phyloP scores from a whole-genome alignment of 768 basidiomycete genomes.

The Mycena rosella region DNA sequence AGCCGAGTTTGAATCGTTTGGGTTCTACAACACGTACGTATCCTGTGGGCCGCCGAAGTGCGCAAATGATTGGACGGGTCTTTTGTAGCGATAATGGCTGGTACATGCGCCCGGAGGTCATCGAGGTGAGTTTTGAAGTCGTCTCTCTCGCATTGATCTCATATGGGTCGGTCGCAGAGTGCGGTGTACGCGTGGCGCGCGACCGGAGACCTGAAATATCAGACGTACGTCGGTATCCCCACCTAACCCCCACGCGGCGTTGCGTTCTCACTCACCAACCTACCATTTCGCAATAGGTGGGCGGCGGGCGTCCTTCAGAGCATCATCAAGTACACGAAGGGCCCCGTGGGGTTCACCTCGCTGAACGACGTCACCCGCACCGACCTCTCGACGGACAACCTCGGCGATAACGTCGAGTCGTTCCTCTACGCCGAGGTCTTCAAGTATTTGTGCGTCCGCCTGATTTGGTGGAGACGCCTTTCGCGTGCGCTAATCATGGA shows the following conservation, averaged over 20 bases:
- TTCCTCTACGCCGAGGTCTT: constrained; percentile 29
- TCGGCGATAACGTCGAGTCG: constrained; percentile 27
- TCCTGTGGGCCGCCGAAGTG: neutral
- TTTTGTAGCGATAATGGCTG: constrained; percentile 27
- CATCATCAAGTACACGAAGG: constrained; percentile 28
- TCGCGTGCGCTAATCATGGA: neutral
- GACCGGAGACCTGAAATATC: constrained; percentile 27
- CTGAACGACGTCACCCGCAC: constrained; percentile 25
- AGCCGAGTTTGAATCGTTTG: constrained; percentile 19
- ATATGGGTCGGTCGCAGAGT: constrained; percentile 9
- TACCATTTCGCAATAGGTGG: constrained; percentile 4
- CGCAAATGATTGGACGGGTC: neutral
- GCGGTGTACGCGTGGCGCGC: constrained; percentile 30
- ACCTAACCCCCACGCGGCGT: neutral
- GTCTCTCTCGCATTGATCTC: neutral
- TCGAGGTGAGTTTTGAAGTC: constrained; percentile 18
- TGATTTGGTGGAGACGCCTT: too few species aligned
- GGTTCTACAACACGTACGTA: constrained; percentile 28
- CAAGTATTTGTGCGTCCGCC: constrained; percentile 26
- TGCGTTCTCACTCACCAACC: neutral
- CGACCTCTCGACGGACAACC: constrained; percentile 28
- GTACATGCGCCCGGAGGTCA: constrained; percentile 30
- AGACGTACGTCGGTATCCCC: neutral
- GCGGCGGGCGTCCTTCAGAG: constrained; percentile 21
- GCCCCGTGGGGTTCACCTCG: constrained; percentile 17